phyloP scores from a whole-genome alignment of 345 rosid genomes.

The Brassica rapa region DNA sequence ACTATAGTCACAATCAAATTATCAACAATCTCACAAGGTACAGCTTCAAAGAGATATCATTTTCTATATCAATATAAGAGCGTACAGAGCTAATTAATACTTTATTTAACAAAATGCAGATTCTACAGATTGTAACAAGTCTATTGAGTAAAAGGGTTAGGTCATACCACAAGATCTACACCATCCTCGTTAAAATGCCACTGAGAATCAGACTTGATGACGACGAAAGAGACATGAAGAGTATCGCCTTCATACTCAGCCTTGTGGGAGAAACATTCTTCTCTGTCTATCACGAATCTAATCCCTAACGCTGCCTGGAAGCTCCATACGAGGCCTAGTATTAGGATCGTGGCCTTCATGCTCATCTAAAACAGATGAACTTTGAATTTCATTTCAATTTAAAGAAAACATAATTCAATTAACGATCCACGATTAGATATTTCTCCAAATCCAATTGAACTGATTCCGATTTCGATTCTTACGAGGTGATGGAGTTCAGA shows the following conservation, averaged over 20 bases:
- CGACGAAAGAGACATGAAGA: conserved; percentile 68
- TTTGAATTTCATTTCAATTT: neutral
- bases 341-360: conserved; percentile 35
- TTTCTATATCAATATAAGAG: neutral
- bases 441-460: neutral
- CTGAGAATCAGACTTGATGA: conserved; percentile 57
- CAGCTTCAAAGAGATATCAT: neutral
- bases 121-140: neutral
- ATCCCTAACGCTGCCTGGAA: conserved; percentile 43
- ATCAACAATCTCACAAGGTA: neutral
- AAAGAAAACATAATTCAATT: neutral
- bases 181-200: conserved; percentile 60
- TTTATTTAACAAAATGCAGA: neutral
- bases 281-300: conserved; percentile 63
- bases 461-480: conserved; percentile 1
- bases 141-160: neutral
- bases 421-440: neutral
- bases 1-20: neutral
- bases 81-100: neutral
- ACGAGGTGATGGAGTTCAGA: conserved; percentile 13
- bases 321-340: conserved; percentile 45
- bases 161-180: conserved; percentile 62
- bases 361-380: conserved; percentile 27
- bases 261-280: conserved; percentile 66
- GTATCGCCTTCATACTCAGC: conserved; percentile 67